phyloP scores from a whole-genome alignment of 1,139 yeast species.

The Candida sp. region DNA sequence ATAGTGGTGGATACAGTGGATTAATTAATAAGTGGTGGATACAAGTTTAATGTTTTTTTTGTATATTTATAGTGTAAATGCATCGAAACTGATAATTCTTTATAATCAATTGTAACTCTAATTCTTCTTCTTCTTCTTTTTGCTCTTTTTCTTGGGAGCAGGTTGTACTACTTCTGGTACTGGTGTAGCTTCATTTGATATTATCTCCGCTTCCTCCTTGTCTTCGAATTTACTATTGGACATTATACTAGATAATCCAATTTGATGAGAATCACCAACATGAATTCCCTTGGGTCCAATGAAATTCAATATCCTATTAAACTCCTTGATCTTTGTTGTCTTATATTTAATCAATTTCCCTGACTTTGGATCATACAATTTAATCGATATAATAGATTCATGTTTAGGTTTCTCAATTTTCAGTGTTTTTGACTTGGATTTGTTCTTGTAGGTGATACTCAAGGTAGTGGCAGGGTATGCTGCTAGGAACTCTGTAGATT shows the following conservation, averaged over 20 bases:
- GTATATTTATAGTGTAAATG: not conserved
- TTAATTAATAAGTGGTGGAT: not conserved
- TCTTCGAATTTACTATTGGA: slow-evolving; percentile 35
- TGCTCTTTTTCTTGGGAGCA: slow-evolving; percentile 18
- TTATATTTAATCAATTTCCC: slow-evolving; percentile 65
- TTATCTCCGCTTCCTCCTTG: slow-evolving; percentile 13
- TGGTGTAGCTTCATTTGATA: slow-evolving; percentile 8
- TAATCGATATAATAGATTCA: slow-evolving; percentile 39
- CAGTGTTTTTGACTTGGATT: slow-evolving; percentile 11
- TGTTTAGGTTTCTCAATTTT: slow-evolving; percentile 9
- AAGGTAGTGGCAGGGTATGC: slow-evolving; percentile 38
- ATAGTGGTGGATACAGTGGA: not conserved
- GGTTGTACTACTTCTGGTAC: slow-evolving; percentile 8
- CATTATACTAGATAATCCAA: slow-evolving; percentile 43
- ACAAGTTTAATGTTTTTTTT: not conserved
- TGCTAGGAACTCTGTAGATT: slow-evolving; percentile 28
- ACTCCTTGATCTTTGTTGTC: slow-evolving; percentile 69
- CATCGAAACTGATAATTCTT: not conserved
- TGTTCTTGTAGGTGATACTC: slow-evolving; percentile 36
- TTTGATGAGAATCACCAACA: slow-evolving; percentile 18
- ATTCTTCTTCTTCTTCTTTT: slow-evolving; percentile 23
- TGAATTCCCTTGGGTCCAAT: slow-evolving; percentile 80
- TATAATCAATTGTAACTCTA: too few relatives aligned
- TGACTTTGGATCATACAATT: slow-evolving; percentile 66
- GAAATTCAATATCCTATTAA: slow-evolving; percentile 75